These are phyloP conservation scores for Capsicum pubescens DNA, from an alignment of 257 asterid genomes.

Conservation along the genomic window DNA sequence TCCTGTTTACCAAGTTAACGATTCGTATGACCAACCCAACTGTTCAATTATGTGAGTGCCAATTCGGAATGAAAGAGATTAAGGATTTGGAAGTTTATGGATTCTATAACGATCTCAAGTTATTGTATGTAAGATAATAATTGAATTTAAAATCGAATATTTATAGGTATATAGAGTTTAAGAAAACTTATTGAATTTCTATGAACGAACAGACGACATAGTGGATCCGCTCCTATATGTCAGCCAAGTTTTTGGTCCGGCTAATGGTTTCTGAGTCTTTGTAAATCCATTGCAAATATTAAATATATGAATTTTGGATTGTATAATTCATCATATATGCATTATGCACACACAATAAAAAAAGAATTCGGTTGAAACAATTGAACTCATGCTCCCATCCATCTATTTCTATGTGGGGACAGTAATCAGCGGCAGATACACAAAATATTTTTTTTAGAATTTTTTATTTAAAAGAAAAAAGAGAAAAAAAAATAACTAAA, in stretches of 20 bases:
- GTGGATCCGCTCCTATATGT: too few relatives aligned
- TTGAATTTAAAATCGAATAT: accelerated
- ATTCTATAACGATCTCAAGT: too few relatives aligned
- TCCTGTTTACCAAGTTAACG: not conserved
- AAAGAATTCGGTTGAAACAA: too few relatives aligned
- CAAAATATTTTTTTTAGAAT: too few relatives aligned
- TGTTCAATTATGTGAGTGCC: not conserved
- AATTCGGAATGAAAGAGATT: not conserved
- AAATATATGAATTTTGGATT: not conserved
- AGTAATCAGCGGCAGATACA: too few relatives aligned
- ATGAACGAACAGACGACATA: not conserved
- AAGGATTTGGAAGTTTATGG: too few relatives aligned
- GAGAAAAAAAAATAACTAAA: too few relatives aligned
- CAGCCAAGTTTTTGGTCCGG: not conserved
- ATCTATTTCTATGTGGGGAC: too few relatives aligned
- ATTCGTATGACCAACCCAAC: not conserved
- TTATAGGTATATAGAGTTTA: not conserved
- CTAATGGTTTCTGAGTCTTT: not conserved
- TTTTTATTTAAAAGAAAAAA: too few relatives aligned
- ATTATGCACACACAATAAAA: too few relatives aligned
- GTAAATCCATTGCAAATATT: not conserved
- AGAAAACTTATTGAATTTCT: accelerated
- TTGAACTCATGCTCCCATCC: too few relatives aligned
- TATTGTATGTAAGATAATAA: not conserved
- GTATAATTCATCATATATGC: not conserved